Evolutionary conservation across 1,284 basidiomycete species (phyloP).

Genomic region (Puccinia hordei): DNA sequence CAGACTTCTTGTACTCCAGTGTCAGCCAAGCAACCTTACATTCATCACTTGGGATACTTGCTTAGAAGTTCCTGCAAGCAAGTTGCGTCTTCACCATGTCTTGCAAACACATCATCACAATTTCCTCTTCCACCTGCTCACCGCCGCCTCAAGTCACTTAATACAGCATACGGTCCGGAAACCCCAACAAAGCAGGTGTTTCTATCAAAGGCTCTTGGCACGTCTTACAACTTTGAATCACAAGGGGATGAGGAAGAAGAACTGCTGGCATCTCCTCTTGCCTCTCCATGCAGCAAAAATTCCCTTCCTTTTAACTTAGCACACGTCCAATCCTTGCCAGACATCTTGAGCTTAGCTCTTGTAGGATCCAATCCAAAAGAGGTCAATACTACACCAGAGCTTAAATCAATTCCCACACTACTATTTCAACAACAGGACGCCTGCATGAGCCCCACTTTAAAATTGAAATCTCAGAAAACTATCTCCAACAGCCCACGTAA

Average conservation of each 20-base stretch:
- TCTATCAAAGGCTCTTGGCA: not conserved
- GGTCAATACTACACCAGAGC: not conserved
- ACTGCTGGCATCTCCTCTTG: not conserved
- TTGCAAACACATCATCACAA: not conserved
- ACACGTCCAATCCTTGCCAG: not conserved
- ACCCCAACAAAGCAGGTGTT: not conserved
- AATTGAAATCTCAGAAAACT: not conserved
- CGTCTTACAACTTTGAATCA: not conserved
- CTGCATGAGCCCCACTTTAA: not conserved
- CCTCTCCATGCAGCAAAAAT: not conserved
- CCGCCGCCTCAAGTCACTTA: not conserved
- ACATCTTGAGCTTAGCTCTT: not conserved
- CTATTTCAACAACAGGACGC: not conserved
- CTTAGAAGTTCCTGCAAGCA: constrained; percentile 6
- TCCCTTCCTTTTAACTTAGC: not conserved
- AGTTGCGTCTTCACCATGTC: constrained; percentile 4
- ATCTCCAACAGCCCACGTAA: not conserved
- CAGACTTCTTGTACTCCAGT: not conserved
- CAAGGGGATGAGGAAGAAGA: not conserved
- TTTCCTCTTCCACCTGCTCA: not conserved
- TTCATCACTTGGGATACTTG: not conserved
- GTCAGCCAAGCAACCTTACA: not conserved
- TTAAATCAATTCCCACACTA: not conserved
- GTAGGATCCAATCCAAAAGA: not conserved
- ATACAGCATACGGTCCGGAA: not conserved